Percentiles rank a stretch among this genome's conserved stretches.
phyloP scores from a whole-genome alignment of 208 protist genomes.

The Leishmania braziliensis region DNA sequence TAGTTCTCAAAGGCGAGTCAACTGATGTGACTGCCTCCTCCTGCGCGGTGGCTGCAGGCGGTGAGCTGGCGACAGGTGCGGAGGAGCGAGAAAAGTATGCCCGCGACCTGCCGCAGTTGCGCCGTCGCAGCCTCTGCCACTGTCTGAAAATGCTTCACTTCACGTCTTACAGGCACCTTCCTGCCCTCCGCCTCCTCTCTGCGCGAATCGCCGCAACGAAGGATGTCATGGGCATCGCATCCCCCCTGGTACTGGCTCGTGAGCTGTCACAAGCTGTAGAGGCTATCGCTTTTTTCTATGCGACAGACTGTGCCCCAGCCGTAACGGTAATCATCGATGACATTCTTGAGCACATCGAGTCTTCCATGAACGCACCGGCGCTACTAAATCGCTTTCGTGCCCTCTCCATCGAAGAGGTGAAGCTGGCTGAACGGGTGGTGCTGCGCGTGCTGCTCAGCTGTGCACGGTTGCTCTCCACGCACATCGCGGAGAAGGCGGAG shows the following conservation, averaged over 20 bases:
- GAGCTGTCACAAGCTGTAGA: conserved; percentile 20
- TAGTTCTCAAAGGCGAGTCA: not conserved
- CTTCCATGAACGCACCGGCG: not conserved
- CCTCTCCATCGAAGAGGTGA: conserved; percentile 8
- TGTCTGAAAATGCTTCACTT: conserved; percentile 48
- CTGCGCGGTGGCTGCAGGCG: not conserved
- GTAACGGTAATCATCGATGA: conserved; percentile 23
- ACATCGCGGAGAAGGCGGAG: not conserved
- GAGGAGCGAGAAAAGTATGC: not conserved
- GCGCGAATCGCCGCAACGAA: conserved; percentile 28
- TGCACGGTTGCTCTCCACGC: conserved; percentile 15
- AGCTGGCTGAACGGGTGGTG: conserved; percentile 11
- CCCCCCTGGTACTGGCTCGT: not conserved
- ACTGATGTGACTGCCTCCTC: not conserved
- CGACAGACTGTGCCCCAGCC: conserved; percentile 20
- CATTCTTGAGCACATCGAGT: conserved; percentile 1
- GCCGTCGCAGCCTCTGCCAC: conserved; percentile 35
- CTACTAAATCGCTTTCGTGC: not conserved
- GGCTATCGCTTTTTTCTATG: conserved; percentile 32
- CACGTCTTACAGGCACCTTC: conserved; percentile 58
- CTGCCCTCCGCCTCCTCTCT: conserved; percentile 46
- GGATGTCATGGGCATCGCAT: not conserved
- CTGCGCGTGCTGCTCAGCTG: conserved; percentile 28
- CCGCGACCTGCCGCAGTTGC: conserved; percentile 33
- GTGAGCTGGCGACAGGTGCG: not conserved